Percentiles rank a stretch among this genome's conserved stretches.
Conservation (phyloP, 371 early-diverging fungal genomes). For the Dinochytrium kinnereticum region DNA sequence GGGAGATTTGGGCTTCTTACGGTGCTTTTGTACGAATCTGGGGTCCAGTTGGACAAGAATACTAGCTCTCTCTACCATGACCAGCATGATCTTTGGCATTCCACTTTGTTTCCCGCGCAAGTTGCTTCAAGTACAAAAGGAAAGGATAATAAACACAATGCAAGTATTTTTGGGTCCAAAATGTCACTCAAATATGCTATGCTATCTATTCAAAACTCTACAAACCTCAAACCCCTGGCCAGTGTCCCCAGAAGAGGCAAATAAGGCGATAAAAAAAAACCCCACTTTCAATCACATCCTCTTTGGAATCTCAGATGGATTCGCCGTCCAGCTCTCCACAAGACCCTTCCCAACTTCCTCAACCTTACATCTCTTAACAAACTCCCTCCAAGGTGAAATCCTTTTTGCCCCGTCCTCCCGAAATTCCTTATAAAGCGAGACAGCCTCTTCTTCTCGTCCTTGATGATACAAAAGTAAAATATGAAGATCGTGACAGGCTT, state of each 20-base stretch:
- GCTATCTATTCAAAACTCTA: too few species aligned
- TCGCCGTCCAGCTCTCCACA: conserved; percentile 29
- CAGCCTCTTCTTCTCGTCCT: conserved; percentile 17
- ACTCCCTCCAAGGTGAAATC: conserved; percentile 21
- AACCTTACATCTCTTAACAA: conserved; percentile 20
- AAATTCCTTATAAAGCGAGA: conserved; percentile 21
- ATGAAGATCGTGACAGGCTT: conserved; percentile 35
- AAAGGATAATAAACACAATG: too few species aligned
- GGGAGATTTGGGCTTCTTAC: too few species aligned
- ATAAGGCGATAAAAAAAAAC: neutral
- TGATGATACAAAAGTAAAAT: conserved; percentile 12
- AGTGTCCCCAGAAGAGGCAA: neutral
- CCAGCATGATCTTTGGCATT: too few species aligned
- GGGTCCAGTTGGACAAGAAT: too few species aligned
- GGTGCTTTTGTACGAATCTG: too few species aligned
- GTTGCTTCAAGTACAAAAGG: too few species aligned
- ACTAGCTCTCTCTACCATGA: too few species aligned
- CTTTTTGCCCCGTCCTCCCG: conserved; percentile 25
- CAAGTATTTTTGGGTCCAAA: too few species aligned
- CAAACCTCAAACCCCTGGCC: too few species aligned
- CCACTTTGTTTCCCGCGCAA: too few species aligned
- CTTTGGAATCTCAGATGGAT: conserved; percentile 14
- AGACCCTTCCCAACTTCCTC: conserved; percentile 28
- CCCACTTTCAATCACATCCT: conserved; percentile 14
- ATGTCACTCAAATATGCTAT: too few species aligned